Base-by-base conservation (phyloP, 768 basidiomycete species). In the Sporobolomyces roseus region DNA sequence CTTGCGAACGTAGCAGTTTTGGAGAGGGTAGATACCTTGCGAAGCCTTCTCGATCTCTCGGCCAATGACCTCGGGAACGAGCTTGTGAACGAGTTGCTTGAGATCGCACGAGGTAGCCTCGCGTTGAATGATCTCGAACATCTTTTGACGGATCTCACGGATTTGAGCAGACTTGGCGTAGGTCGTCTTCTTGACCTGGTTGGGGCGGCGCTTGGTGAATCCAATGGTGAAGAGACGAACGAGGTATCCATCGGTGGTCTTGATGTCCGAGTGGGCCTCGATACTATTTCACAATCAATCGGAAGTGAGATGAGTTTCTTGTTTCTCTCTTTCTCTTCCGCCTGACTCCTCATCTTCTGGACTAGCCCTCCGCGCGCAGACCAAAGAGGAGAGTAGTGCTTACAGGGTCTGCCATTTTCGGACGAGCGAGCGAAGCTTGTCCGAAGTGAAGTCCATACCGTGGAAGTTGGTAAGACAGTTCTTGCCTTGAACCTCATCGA, bases 381-480 rank as follows among this genome's bases (percentile, higher is more conserved):
- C 17, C 38, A 23, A 23, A 46, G 21, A 14, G 45, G 23, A 46
- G 14, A 46, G 45, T 13, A 46, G 25, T n/a, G 41, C 63, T 29
- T 13, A 65, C 55, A 98, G 89, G 25, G 94, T 87, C 82, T 98
- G 96, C 96, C 96, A 99, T 83, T 98, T 99, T 80, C 94, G 91
- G 76, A 99, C 96, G 78, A 99, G 93, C 58, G 96, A 98, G 65
- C 96, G 93, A 74, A 98, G 88, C 83, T 98, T 98, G 87, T 99
- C 96, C 66, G 94, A 96, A 71, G 96, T 98, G 83, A 99, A 97
- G 83, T 94, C 91, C 94, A 99, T 98, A 80, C 96, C 96, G 81
- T 94, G 90, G 90, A 99, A 99, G 82, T 93, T 94, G 80, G 96
- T 98, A 63, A 98, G 85, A 84, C 93, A 96, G 85, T 92, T 96